Conservation (phyloP, 768 basidiomycete genomes). For the Lentinula detonsa region DNA sequence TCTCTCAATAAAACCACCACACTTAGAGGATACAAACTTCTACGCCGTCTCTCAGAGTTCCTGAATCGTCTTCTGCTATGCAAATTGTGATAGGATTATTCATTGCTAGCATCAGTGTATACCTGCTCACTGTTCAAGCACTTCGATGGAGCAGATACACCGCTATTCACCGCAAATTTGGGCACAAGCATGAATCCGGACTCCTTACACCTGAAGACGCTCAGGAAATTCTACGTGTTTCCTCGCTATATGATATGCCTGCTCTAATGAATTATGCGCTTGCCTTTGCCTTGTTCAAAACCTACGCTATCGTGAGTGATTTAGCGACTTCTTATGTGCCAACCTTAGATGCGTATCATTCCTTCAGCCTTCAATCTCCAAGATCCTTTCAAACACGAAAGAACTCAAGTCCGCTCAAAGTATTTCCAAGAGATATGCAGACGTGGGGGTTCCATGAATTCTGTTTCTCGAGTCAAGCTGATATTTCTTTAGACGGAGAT, state of each 20-base stretch:
- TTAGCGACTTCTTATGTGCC: not conserved
- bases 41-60: not conserved
- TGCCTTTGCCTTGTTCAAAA: slow-evolving; percentile 49
- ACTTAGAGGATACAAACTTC: not conserved
- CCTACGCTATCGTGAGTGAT: slow-evolving; percentile 38
- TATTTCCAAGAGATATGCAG: slow-evolving; percentile 38
- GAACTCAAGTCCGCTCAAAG: slow-evolving; percentile 28
- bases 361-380: slow-evolving; percentile 40
- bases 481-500: slow-evolving; percentile 31
- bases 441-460: slow-evolving; percentile 28
- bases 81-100: not conserved
- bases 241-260: slow-evolving; percentile 40
- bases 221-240: slow-evolving; percentile 31
- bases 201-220: slow-evolving; percentile 39
- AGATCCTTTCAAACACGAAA: slow-evolving; percentile 33
- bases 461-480: not conserved
- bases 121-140: slow-evolving; percentile 24
- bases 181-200: slow-evolving; percentile 21
- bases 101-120: not conserved
- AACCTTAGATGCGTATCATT: not conserved
- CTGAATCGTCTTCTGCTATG: not conserved
- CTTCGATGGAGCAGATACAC: slow-evolving; percentile 39
- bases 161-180: slow-evolving; percentile 33
- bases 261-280: slow-evolving; percentile 30
- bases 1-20: not conserved